Conservation (phyloP, 108 stramenopile species). For the Pseudonitzschia multistriata region DNA sequence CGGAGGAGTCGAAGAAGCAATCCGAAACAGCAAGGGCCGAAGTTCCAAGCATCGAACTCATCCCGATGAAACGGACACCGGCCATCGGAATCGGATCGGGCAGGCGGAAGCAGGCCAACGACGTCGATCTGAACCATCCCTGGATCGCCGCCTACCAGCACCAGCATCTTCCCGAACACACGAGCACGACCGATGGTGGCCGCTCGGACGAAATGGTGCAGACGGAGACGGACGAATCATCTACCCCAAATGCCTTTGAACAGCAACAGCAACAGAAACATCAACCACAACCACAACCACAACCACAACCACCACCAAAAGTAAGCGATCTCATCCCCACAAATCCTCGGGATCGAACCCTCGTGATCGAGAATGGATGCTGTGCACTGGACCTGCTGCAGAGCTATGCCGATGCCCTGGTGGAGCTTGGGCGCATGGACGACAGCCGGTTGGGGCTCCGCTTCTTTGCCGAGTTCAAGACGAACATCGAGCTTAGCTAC, state of each 20-base stretch:
- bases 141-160: conserved; percentile 41
- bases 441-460: conserved; percentile 61
- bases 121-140: conserved; percentile 78
- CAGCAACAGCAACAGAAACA: conserved; percentile 7
- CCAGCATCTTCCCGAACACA: not conserved
- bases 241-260: not conserved
- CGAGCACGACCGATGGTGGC: not conserved
- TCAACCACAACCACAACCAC: not conserved
- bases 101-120: conserved; percentile 68
- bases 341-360: conserved; percentile 14
- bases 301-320: not conserved
- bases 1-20: not conserved
- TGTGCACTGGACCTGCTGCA: conserved; percentile 70
- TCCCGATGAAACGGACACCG: conserved; percentile 37
- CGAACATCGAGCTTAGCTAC: conserved; percentile 21
- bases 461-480: conserved; percentile 70
- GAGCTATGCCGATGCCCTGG: conserved; percentile 67
- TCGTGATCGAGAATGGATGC: conserved; percentile 60
- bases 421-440: conserved; percentile 77
- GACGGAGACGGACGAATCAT: not conserved
- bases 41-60: not conserved
- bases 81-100: conserved; percentile 46
- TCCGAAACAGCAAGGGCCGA: not conserved
- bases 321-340: not conserved
- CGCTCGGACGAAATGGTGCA: too few relatives aligned